Evolutionary conservation across 2,329 filamentous ascomycete species (phyloP), one percentile per base, ranked within the genome.

Genomic region (Sporothrix curviconia): DNA sequence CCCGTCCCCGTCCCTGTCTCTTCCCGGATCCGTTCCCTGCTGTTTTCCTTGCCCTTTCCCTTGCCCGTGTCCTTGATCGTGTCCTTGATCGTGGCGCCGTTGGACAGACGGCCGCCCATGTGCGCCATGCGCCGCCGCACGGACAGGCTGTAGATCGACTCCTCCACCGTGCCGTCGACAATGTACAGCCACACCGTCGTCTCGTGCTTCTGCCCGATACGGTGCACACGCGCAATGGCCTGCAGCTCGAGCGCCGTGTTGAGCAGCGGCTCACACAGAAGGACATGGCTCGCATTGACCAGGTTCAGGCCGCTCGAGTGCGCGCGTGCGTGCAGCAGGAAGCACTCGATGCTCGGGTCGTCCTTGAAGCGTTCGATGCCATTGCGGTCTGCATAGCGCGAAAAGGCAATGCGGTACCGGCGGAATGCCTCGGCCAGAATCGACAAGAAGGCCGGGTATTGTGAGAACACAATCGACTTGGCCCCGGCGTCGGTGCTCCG

Each of bases 131-230:
- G 84, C 28, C 91, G 80, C 59, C 80, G 78, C 1, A 95, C 90
- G 0, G 90, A 94, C 34, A 96, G 81, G 59, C 92, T 84, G 72
- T 97, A 91, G 61, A 97, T 95, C 1, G 87, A 87, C 72, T 95
- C 87, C 68, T 99, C 94, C 0, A 97, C 90, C 0, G 92, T 95
- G 53, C 88, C 89, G 15, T 87, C 84, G n/a, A 96, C 82, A 2
- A 97, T 79, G 69, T 97, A 97, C 70, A 96, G 87, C 88, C 92
- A 97, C 1, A 97, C 91, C 0, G 90, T 96, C 0, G 94, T 99
- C 63, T 89, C 81, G 53, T 89, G 84, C 62, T 86, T 79, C 71
- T 97, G 94, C 0, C 94, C 94, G 62, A 99, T 99, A 36, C 94
- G 84, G 68, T 99, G 91, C 1, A 99, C 92, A 57, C 94, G 87